Evolutionary conservation across 306 rosid genomes (phyloP).

Genomic region (Rubus idaeus): DNA sequence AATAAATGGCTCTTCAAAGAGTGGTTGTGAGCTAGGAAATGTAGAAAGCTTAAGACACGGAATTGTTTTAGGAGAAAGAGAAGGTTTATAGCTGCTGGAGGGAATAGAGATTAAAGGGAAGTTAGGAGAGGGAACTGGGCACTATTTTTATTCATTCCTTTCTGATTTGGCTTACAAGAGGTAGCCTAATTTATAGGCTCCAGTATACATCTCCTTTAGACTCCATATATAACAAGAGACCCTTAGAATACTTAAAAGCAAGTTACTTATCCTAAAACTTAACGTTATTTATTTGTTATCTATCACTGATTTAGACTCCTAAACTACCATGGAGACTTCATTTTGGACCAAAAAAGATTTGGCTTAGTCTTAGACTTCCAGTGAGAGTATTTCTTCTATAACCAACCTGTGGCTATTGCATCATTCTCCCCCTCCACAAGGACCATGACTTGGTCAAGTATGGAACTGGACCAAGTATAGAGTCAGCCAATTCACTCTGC

Average conservation of each 20-base stretch:
- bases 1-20: neutral
- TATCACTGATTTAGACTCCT: neutral
- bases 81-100: neutral
- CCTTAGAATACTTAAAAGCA: neutral
- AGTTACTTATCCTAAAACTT: neutral
- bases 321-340: neutral
- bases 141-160: neutral
- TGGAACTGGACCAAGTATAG: neutral
- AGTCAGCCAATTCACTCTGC: neutral
- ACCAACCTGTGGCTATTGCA: neutral
- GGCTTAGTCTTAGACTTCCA: neutral
- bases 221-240: too few relatives aligned
- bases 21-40: neutral
- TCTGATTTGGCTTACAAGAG: neutral
- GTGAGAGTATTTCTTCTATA: neutral
- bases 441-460: neutral
- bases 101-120: neutral
- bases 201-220: neutral
- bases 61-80: neutral
- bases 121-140: neutral
- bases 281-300: neutral
- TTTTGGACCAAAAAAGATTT: neutral
- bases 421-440: neutral
- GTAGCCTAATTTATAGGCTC: neutral
- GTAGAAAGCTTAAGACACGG: neutral